Conservation (phyloP, 257 asterid genomes). For the Nemophila menziesii region DNA sequence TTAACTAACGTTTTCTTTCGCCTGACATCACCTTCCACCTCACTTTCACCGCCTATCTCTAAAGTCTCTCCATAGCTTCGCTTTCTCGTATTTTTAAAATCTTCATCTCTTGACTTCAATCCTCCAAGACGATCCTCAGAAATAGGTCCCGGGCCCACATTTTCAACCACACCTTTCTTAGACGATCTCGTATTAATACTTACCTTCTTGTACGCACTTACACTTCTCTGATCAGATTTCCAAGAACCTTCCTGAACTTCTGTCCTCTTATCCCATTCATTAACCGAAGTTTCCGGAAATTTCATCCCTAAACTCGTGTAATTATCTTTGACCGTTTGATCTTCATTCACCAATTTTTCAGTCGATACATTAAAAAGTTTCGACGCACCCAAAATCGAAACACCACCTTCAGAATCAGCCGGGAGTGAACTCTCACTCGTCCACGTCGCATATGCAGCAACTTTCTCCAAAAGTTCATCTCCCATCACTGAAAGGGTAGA, state of each 20-base stretch:
- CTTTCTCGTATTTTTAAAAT: conserved; percentile 32
- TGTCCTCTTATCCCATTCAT: too few relatives aligned
- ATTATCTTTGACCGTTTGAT: neutral
- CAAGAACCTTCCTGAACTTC: too few relatives aligned
- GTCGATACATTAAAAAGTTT: conserved; percentile 36
- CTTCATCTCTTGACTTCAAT: too few relatives aligned
- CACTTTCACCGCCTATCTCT: conserved; percentile 32
- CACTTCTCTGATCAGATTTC: conserved; percentile 20
- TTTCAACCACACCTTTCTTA: conserved; percentile 59
- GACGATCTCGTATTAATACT: too few relatives aligned
- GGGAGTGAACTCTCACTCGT: conserved; percentile 26
- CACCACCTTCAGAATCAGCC: conserved; percentile 41
- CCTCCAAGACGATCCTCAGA: conserved; percentile 33
- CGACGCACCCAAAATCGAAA: conserved; percentile 54
- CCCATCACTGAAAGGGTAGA: conserved; percentile 35
- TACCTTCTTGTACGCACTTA: too few relatives aligned
- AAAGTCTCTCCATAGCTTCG: conserved; percentile 46
- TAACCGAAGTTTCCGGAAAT: too few relatives aligned
- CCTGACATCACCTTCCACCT: conserved; percentile 47
- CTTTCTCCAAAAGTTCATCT: conserved; percentile 47
- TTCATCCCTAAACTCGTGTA: too few relatives aligned
- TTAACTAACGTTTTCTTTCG: conserved; percentile 39
- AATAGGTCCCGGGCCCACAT: too few relatives aligned
- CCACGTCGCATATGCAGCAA: conserved; percentile 36
- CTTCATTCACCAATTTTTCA: conserved; percentile 23